These are phyloP conservation scores for Leersia perrieri DNA, from an alignment of 176 grass and related monocot species.

Conservation along the genomic window DNA sequence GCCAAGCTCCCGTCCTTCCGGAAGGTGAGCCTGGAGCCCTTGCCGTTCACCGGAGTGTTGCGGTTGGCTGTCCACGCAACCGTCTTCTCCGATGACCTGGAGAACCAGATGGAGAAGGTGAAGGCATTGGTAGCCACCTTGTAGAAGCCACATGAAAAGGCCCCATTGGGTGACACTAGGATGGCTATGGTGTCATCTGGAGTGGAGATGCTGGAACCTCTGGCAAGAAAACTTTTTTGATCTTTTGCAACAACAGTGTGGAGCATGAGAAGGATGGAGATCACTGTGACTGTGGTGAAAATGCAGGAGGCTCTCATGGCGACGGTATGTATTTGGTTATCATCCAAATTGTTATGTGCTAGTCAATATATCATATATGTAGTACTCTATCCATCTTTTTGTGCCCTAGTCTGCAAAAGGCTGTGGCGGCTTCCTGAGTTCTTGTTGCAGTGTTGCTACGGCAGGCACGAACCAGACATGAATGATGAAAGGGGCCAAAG, in stretches of 20 bases:
- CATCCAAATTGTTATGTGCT: no score
- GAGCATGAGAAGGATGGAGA: slow-evolving; percentile 16
- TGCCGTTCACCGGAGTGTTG: slow-evolving; percentile 37
- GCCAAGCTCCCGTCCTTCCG: not conserved
- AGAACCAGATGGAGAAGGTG: slow-evolving; percentile 62
- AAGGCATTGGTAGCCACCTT: slow-evolving; percentile 53
- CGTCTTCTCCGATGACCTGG: slow-evolving; percentile 2
- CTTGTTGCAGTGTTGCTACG: no score
- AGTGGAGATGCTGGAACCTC: slow-evolving; percentile 16
- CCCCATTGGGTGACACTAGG: slow-evolving; percentile 36
- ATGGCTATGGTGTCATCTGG: slow-evolving; percentile 1
- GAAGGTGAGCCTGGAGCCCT: slow-evolving; percentile 36
- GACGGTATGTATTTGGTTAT: not conserved
- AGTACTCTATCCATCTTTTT: no score
- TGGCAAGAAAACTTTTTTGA: not conserved
- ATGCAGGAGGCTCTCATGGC: not conserved
- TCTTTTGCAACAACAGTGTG: not conserved
- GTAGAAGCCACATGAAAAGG: slow-evolving; percentile 65
- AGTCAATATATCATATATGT: no score
- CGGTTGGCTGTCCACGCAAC: slow-evolving; percentile 64
- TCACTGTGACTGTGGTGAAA: not conserved
- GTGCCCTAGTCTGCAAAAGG: no score
- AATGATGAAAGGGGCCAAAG: no score
- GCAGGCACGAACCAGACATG: no score
- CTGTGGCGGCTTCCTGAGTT: no score